Evolutionary conservation across 768 basidiomycete genomes (phyloP), one percentile per base, ranked within the genome.

Genomic region (Amanita thiersii): DNA sequence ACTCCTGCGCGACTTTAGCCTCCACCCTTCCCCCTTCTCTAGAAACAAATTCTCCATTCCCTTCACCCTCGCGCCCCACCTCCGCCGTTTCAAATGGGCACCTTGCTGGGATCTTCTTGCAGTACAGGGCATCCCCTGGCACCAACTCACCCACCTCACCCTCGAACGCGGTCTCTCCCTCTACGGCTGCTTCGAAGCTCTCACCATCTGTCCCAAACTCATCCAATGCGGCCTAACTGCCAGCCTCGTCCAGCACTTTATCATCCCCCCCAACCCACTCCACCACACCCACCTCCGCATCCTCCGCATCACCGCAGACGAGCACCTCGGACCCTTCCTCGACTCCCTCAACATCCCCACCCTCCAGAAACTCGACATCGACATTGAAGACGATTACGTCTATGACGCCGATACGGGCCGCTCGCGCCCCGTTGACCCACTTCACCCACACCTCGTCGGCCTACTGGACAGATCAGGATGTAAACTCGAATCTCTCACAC

Each of bases 81-180:
- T 37, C 4, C 35, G 35, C 5, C 35, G 35, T 17, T 20, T 37
- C 18, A 37, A 37, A n/a, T 37, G 35, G 35, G 21, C 35, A 5
- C 35, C 35, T 3, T 37, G 35, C 18, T 37, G 9, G 35, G 35
- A 37, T 20, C 35, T 37, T 37, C 35, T 37, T 20, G 35, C 35
- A 7, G 35, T 37, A 7, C n/a, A n/a, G n/a, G 35, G 35, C n/a
- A 37, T 37, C 18, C 35, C 35, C 18, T 37, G 35, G 35, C 8
- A 37, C 5, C 35, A 20, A 37, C 35, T 37, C 18, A 37, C 35
- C 15, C 35, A 37, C 35, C 35, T 37, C 3, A 18, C 18, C 18
- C 35, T 37, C 5, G 35, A 37, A 37, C 35, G 35, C n/a, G 35
- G 35, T 10, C 35, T 20, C 35, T 37, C 35, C 5, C 35, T 37